Base-by-base conservation (phyloP, 495 filamentous ascomycete species). In the Daldinia caldariorum region DNA sequence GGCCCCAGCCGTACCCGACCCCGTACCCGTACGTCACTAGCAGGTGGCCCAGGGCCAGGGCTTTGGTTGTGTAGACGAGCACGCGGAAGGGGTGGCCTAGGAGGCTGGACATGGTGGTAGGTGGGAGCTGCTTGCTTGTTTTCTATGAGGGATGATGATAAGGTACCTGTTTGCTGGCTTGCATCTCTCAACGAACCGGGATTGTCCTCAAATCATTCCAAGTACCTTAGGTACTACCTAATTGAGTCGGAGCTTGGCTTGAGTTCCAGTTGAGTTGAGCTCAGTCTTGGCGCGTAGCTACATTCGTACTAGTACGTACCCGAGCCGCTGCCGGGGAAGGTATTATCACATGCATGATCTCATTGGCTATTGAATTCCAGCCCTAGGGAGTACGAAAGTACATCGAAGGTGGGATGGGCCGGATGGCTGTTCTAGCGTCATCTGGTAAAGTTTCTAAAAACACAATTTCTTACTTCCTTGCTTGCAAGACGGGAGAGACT, bases 1-100 rank as follows among this genome's bases (percentile, higher is more conserved):
- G 88, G 1, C 92, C 92, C 32, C 79, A 80, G 60, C 85, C 85
- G 7, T 81, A 80, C 37, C 86, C 83, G 56, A 87, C 65, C 54
- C 71, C 75, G 78, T 83, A 81, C 56, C 82, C 80, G 76, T 90
- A 84, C 13, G 83, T 76, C 70, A 82, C 84, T 66, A 90, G 73
- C 10, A 93, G 76, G 78, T 95, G 91, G 16, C 73, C 54, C 62
- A 86, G 74, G 37, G 83, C 79, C 61, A 85, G 71, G 35, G 77
- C 75, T 63, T 89, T 85, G 50, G 80, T 54, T 0, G 79, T 80
- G 56, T 72, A 68, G 61, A 78, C 55, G 45, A 75, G 53, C 18
- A 81, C 71, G 43, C 79, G 82, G 63, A 82, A 61, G 58, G 80
- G 80, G 61, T 83, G 78, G 62, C 79, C 76, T 50, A 72, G 65